Evolutionary conservation across 148 eudicot species (phyloP), one percentile per base, ranked within the genome.

Genomic region (Rheum nobile): DNA sequence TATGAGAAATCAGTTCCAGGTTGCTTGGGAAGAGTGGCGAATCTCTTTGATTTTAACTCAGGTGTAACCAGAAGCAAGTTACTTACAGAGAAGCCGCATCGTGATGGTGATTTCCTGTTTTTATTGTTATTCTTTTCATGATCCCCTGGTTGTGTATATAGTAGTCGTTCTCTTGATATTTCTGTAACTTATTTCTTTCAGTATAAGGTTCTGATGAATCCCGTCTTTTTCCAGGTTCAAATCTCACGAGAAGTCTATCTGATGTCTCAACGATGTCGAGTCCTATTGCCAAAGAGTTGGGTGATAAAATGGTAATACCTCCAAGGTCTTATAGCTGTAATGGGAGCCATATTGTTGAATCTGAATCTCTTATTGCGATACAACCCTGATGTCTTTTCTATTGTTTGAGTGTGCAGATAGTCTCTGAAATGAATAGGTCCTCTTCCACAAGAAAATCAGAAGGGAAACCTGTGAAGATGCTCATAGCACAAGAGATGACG

Each of bases 21-120:
- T 77, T 92, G 99, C 81, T 84, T 90, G 82, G 97, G 97, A 77
- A 86, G 92, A 80, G 86, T 90, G 89, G 97, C 88, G 47, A 90
- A 88, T 80, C 86, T 92, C 68, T 95, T 95, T 73, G 96, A 92
- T 80, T 74, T 92, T 71, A 81, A 84, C 43, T 73, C 90, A 19
- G 78, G 77, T 75, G 82, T 81, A 75, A 75, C 94, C 50, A 84
- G 88, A 74, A 87, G 90, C 72, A 81, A 79, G 78, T 85, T 88
- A 61, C 88, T 95, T 48, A 86, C 91, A 22, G 91, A 95, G 76
- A 90, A 86, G 82, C 97, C 94, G 0, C 88, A 92, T 76, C 73
- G 37, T 8, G 72, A 69, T 69, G 72, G 72, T 69, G 16, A 38
- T 38, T 22, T 69, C 72, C 32, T 24, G 68, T 32, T 47, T 47